A percentile compares a stretch with the other conserved stretches of the same genome.
Evolutionary conservation across 1,139 yeast species (phyloP).

Genomic region (Suhomyces coccinellae): DNA sequence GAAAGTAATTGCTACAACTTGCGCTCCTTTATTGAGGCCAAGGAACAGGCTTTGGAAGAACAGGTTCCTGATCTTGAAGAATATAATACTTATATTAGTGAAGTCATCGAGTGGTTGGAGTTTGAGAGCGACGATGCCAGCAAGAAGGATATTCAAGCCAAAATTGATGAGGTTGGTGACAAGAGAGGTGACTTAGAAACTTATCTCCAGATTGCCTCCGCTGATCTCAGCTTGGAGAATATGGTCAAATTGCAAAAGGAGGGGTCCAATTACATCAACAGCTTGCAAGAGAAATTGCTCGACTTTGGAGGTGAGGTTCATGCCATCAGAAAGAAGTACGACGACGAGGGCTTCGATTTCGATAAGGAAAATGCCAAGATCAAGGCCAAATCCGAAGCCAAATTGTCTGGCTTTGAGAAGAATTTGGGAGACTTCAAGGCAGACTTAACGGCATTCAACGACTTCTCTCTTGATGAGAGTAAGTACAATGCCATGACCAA

Average conservation of each 20-base stretch:
- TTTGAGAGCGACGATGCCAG: conserved; percentile 63
- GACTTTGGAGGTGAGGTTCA: conserved; percentile 47
- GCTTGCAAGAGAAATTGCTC: conserved; percentile 46
- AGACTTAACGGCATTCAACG: conserved; percentile 30
- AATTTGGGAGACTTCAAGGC: conserved; percentile 37
- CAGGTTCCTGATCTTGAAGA: conserved; percentile 34
- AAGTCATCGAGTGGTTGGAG: conserved; percentile 76
- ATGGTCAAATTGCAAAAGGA: conserved; percentile 44
- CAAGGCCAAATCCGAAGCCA: conserved; percentile 35
- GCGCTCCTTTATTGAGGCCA: conserved; percentile 52
- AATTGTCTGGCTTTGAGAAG: conserved; percentile 35
- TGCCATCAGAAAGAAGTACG: conserved; percentile 41
- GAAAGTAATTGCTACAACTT: conserved; percentile 61
- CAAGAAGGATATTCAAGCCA: conserved; percentile 38
- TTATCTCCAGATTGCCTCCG: conserved; percentile 25
- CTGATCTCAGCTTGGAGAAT: conserved; percentile 36
- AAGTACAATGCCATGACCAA: conserved; percentile 31
- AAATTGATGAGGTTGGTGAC: conserved; percentile 22
- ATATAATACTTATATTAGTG: conserved; percentile 35
- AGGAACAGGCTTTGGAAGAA: conserved; percentile 39
- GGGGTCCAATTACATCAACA: conserved; percentile 39
- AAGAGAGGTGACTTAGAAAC: conserved; percentile 25
- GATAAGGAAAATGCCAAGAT: conserved; percentile 50
- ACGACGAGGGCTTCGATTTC: conserved; percentile 46
- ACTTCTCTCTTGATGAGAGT: conserved; percentile 28